Base-by-base conservation (phyloP, 495 filamentous ascomycete genomes). In the Sphaerosporella brunnea region DNA sequence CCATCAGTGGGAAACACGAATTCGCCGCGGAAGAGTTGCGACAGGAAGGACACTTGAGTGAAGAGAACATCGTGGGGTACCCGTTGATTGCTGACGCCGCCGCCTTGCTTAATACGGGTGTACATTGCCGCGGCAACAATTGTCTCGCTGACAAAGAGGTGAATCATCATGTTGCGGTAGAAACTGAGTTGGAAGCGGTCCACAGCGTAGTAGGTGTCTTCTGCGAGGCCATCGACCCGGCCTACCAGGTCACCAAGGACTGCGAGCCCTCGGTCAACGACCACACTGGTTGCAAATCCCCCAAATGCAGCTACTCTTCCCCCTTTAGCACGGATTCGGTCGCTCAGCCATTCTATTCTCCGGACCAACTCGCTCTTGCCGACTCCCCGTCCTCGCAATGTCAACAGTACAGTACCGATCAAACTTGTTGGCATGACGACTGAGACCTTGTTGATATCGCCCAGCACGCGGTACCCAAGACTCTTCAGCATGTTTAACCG, bases 91-190 rank as follows among this genome's bases (percentile, higher is more conserved):
- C 78, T 69, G 0, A 82, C 80, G 0, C 81, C 84, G 15, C 88
- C 87, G 16, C 90, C 88, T 54, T 76, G 74, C 63, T 96, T 97
- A 28, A 95, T 78, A 28, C 75, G 71, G 0, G 80, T 86, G 62
- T 96, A 95, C 69, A 97, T 79, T 23, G 80, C 81, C 13, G 79
- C 83, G 15, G 80, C 85, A 2, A 97, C 81, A 1, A 96, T 68
- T 0, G 88, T 81, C 52, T 95, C 84, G 1, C 81, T 79, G 45
- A 96, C 87, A 62, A 97, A 97, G 1, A 97, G 74, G 59, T 97
- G 90, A 44, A 97, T 97, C 1, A 86, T 92, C 88, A 95, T 95
- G 62, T 97, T 97, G 35, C 90, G 78, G 63, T 96, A 97, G 64
- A 96, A 97, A 0, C 82, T 90, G 7, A 97, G 73, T 56, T 96